Evolutionary conservation across 176 grass and related monocot species (phyloP).

Genomic region (Pontederia paniculata): DNA sequence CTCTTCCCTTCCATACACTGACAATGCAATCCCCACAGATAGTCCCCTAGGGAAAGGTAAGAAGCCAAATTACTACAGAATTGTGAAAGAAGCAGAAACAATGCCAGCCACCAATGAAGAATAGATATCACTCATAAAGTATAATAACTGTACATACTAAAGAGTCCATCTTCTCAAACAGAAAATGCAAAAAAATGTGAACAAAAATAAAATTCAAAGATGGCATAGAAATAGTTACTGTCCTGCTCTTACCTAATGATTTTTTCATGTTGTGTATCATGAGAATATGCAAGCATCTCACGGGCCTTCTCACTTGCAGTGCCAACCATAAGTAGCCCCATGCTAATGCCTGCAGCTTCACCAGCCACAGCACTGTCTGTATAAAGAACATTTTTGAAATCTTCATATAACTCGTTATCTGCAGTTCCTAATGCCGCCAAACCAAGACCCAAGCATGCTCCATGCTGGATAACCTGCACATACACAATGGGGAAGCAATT

Average conservation of each 20-base stretch:
- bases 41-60: conserved; percentile 48
- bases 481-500: background rate
- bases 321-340: conserved; percentile 97
- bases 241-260: conserved; percentile 61
- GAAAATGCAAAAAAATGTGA: background rate
- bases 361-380: conserved; percentile 92
- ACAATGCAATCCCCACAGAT: conserved; percentile 82
- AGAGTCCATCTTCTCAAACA: background rate
- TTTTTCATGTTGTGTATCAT: conserved; percentile 99
- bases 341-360: conserved; percentile 95
- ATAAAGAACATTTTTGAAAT: conserved; percentile 92
- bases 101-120: background rate
- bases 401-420: conserved; percentile 95
- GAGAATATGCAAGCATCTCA: conserved; percentile 95
- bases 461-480: conserved; percentile 90
- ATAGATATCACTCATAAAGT: background rate
- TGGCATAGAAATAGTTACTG: background rate
- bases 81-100: background rate
- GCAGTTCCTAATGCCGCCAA: conserved; percentile 86
- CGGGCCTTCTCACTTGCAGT: conserved; percentile 76
- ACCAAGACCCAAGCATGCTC: conserved; percentile 90
- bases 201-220: background rate
- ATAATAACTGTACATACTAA: background rate
- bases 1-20: conserved; percentile 96
- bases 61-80: background rate